phyloP scores from a whole-genome alignment of 2,329 filamentous ascomycete genomes.

The Sporothrix variecibatus region DNA sequence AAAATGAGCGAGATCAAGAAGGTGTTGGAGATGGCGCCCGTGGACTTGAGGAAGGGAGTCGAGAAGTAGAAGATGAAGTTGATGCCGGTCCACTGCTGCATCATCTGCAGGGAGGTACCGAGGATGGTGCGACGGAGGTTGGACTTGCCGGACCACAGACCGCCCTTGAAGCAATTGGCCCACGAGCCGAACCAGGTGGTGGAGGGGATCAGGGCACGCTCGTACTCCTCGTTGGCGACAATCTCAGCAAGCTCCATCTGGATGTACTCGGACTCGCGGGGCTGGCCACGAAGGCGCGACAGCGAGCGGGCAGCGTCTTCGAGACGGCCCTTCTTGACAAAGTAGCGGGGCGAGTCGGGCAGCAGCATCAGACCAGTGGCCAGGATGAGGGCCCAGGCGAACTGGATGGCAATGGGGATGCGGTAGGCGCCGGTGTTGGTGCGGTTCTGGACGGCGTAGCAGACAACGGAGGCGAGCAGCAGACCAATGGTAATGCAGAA shows the following conservation, averaged over 20 bases:
- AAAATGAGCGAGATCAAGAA: conserved; percentile 86
- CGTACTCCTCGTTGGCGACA: conserved; percentile 85
- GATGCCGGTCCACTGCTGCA: conserved; percentile 82
- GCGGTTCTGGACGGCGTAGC: conserved; percentile 68
- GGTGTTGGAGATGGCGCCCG: conserved; percentile 72
- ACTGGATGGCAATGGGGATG: conserved; percentile 79
- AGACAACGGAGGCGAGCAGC: conserved; percentile 57
- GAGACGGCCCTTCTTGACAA: conserved; percentile 73
- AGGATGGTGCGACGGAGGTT: conserved; percentile 72
- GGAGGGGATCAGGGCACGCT: conserved; percentile 67
- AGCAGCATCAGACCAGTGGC: conserved; percentile 71
- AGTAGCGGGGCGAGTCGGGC: conserved; percentile 84
- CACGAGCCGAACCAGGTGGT: conserved; percentile 68
- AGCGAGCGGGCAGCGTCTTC: conserved; percentile 65
- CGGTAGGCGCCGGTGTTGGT: conserved; percentile 69
- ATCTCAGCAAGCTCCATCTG: conserved; percentile 81
- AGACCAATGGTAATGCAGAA: conserved; percentile 74
- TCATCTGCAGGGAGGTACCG: conserved; percentile 75
- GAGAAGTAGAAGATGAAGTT: conserved; percentile 90
- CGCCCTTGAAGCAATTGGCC: conserved; percentile 67
- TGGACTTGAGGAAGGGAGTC: conserved; percentile 78
- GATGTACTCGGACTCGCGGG: conserved; percentile 71
- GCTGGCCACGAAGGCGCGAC: conserved; percentile 71
- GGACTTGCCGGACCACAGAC: conserved; percentile 62
- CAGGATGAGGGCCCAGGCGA: conserved; percentile 77